Evolutionary conservation across 108 stramenopile genomes (phyloP), one percentile per base, ranked within the genome.

Genomic region (Fistulifera pelliculosa): DNA sequence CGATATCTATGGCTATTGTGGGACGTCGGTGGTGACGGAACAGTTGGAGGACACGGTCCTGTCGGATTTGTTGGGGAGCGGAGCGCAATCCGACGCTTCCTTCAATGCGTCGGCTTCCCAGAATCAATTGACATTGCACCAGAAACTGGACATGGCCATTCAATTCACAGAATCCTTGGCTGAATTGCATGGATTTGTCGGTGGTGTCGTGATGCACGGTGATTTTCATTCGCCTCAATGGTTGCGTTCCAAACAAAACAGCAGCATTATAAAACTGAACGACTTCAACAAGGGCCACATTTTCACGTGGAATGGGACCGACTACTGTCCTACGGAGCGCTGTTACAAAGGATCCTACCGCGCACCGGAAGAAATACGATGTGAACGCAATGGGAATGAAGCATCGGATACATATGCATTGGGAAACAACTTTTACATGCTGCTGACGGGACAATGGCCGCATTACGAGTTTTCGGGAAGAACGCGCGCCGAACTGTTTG

Each of bases 151-250:
- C 18, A 64, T 79, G 41, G 74, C 80, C 18, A 57, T 85, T 24
- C 64, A 79, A 47, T 77, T 85, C 76, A 77, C 84, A 21, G 71
- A 80, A 52, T 61, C 63, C n/a, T 42, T 88, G 7, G 80, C 82
- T 26, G 73, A 52, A 8, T 54, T 88, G 26, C 86, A 88, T 58
- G 86, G 81, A n/a, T 62, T 58, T 65, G 28, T 18, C 3, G 49
- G 58, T 56, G 83, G 83, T 49, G 62, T 72, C 0, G 82, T 89
- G 26, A 73, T 68, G n/a, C 76, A 84, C 57, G 82, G 82, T 43
- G 86, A 87, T 31, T 65, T 86, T 6, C 85, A 87, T 63, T 68
- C 81, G 14, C 80, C 76, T 47, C 89, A 90, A 62, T 86, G 82
- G 83, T 58, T 90, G 22, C 60, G 59, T 13, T 73, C 61, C 11